Percentiles rank a stretch among this genome's conserved stretches.
These are phyloP conservation scores for Lentinus brumalis DNA, from an alignment of 768 basidiomycete species.

Conservation along the genomic window DNA sequence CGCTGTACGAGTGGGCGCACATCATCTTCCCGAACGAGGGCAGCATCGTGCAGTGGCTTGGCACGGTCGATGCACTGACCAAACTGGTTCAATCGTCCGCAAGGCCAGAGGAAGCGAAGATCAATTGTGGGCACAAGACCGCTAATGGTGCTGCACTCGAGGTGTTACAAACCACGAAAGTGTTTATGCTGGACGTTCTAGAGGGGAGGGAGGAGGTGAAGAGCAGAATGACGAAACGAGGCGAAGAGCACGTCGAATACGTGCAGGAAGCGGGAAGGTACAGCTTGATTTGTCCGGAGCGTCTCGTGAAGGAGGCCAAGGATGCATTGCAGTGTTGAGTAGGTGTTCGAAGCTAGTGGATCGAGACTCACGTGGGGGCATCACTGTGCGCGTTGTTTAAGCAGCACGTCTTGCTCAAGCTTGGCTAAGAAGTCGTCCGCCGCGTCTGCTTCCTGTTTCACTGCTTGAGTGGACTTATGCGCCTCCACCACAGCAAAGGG, in stretches of 20 bases:
- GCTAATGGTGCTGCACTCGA: constrained; percentile 46
- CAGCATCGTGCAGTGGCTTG: constrained; percentile 52
- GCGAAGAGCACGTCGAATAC: constrained; percentile 46
- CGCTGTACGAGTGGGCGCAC: constrained; percentile 54
- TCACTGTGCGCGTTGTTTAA: constrained; percentile 32
- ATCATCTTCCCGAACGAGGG: constrained; percentile 60
- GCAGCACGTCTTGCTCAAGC: constrained; percentile 62
- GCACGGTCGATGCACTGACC: constrained; percentile 45
- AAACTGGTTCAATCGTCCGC: constrained; percentile 35
- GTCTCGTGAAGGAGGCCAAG: constrained; percentile 44
- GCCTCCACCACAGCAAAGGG: constrained; percentile 56
- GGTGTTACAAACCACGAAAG: constrained; percentile 42
- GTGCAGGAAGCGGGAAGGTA: constrained; percentile 44
- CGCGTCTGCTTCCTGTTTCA: constrained; percentile 27
- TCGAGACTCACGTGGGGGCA: background rate
- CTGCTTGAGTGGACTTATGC: background rate
- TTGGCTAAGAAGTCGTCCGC: constrained; percentile 71
- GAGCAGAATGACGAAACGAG: constrained; percentile 35
- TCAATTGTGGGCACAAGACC: constrained; percentile 55
- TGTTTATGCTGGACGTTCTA: constrained; percentile 52
- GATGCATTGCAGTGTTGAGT: background rate
- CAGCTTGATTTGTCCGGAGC: constrained; percentile 51
- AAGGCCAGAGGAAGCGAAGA: constrained; percentile 22
- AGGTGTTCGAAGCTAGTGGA: background rate
- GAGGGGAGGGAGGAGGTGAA: constrained; percentile 40